Percentiles rank a stretch among this genome's conserved stretches.
Evolutionary conservation across 1,284 basidiomycete species (phyloP).

Genomic region (Austroboletus olivaceoglutinosus): DNA sequence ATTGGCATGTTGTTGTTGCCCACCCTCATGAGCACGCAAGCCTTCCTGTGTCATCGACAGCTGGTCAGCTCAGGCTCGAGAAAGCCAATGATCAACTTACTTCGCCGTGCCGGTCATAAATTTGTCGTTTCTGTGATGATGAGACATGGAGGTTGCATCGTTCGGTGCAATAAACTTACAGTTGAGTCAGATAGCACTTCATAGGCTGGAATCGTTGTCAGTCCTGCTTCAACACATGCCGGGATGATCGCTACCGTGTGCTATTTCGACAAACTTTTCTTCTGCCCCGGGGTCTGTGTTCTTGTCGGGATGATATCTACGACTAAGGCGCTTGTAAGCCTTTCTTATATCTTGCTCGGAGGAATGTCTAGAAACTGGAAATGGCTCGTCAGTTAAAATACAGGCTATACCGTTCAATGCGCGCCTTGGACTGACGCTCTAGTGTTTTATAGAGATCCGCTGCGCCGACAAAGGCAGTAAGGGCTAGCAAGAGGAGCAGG

Average conservation of each 20-base stretch:
- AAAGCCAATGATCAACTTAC: slow-evolving; percentile 36
- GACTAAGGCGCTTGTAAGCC: slow-evolving; percentile 88
- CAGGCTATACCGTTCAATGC: slow-evolving; percentile 25
- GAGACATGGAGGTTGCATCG: not conserved
- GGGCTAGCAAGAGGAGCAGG: slow-evolving; percentile 42
- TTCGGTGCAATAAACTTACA: slow-evolving; percentile 39
- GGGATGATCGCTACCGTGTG: slow-evolving; percentile 62
- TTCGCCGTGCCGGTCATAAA: slow-evolving; percentile 92
- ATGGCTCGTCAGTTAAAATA: slow-evolving; percentile 27
- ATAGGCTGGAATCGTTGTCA: slow-evolving; percentile 61
- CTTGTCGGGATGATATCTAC: slow-evolving; percentile 92
- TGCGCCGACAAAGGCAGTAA: slow-evolving; percentile 51
- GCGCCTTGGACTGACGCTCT: slow-evolving; percentile 58
- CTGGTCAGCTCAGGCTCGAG: slow-evolving; percentile 6
- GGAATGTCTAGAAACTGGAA: slow-evolving; percentile 71
- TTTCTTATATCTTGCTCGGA: slow-evolving; percentile 86
- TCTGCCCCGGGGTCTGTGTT: slow-evolving; percentile 83
- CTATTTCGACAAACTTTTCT: slow-evolving; percentile 85
- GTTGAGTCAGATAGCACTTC: slow-evolving; percentile 84
- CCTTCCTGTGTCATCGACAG: slow-evolving; percentile 57
- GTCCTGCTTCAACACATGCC: slow-evolving; percentile 4
- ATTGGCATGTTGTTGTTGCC: slow-evolving; percentile 66
- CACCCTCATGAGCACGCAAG: slow-evolving; percentile 82
- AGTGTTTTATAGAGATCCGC: slow-evolving; percentile 75
- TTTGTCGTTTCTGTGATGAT: slow-evolving; percentile 70